Base-by-base conservation (phyloP, 768 basidiomycete genomes). In the Lactarius deliciosus region DNA sequence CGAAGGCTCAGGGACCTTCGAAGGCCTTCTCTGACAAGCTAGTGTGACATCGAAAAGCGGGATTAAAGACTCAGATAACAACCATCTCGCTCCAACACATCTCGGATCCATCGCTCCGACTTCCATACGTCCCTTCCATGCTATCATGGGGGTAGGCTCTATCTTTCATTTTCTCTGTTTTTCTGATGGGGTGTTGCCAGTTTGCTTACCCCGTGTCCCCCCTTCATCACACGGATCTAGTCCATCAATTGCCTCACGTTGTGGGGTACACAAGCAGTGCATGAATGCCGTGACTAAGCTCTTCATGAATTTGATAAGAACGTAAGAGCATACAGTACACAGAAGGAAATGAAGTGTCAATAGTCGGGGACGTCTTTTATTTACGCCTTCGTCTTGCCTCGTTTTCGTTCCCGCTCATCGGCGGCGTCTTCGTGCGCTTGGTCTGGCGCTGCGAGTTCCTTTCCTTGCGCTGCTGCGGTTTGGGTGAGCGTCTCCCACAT, bases 401-500 rank as follows among this genome's bases (percentile, higher is more conserved):
- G 66, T 63, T 69, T 65, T 65, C 68, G 53, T 16, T 50, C 69
- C 56, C 60, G 63, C 36, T 25, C 62, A 30, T 55, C 57, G 16
- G 57, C 61, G n/a, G 57, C 34, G 20, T 53, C 65, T 54, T 63
- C 61, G 47, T 40, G 57, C 66, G 66, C 43, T 41, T 59, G 58
- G 28, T 32, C 63, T n/a, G 43, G 53, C 58, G 58, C 50, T 11
- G 30, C 68, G 38, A 72, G 71, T 40, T 69, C 67, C 69, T 76
- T 75, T 47, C 75, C 75, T 57, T 77, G 77, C n/a, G 76, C 74
- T 3, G 89, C 77, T 16, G 87, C 76, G 55, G 78, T 83, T 69
- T 90, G 87, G 34, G 96, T 90, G 1, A 94, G 84, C 2, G 83
- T 85, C 70, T 91, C 89, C 96, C 96, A 97, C 89, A 97, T 96